A percentile compares a stretch with the other conserved stretches of the same genome.
These are phyloP conservation scores for Acer yangbiense DNA, from an alignment of 345 rosid species.

Conservation along the genomic window DNA sequence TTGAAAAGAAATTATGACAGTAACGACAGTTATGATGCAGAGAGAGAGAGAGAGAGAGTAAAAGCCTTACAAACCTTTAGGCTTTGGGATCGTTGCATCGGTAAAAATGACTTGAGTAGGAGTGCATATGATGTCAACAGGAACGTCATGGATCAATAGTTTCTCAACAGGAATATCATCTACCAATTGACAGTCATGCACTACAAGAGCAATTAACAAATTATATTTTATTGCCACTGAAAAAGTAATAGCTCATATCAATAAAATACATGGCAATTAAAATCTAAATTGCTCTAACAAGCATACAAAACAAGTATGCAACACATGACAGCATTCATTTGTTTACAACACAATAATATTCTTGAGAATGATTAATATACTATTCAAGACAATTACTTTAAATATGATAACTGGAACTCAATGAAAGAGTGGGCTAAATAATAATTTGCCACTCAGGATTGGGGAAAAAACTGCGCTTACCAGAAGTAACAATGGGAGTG, in stretches of 20 bases:
- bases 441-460: not conserved
- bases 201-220: constrained; percentile 36
- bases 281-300: not conserved
- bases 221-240: not conserved
- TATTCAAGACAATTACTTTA: not conserved
- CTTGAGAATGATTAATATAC: not conserved
- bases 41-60: not conserved
- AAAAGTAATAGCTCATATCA: not conserved
- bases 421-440: not conserved
- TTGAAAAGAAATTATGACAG: not conserved
- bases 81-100: constrained; percentile 68
- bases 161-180: constrained; percentile 86
- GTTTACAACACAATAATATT: not conserved
- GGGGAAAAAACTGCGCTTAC: constrained; percentile 26
- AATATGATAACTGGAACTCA: not conserved
- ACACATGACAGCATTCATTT: not conserved
- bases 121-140: constrained; percentile 89
- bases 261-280: not conserved
- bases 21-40: not conserved
- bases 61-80: constrained; percentile 57
- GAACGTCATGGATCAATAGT: constrained; percentile 82
- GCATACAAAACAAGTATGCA: not conserved
- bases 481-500: constrained; percentile 71
- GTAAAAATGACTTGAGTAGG: constrained; percentile 80
- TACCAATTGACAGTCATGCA: constrained; percentile 83